These are phyloP conservation scores for Huiozyma sinensis DNA, from an alignment of 805 yeast species.

Conservation along the genomic window DNA sequence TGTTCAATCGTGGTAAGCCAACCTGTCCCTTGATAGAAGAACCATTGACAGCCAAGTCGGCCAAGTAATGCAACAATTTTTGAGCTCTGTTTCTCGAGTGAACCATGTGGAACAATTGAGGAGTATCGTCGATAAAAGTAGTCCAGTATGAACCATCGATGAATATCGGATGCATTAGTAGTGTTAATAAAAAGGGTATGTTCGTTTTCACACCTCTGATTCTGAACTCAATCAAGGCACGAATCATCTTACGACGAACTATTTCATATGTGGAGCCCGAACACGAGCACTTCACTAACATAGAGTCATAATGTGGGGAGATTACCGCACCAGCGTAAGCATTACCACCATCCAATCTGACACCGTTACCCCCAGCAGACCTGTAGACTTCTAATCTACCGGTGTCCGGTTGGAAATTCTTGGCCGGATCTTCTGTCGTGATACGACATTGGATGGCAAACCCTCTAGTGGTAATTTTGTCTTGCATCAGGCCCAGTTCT, in stretches of 20 bases:
- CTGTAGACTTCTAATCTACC: conserved; percentile 97
- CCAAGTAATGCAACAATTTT: conserved; percentile 81
- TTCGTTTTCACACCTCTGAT: conserved; percentile 98
- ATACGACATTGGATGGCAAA: conserved; percentile 98
- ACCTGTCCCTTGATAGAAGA: conserved; percentile 92
- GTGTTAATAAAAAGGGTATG: conserved; percentile 88
- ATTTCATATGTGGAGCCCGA: conserved; percentile 96
- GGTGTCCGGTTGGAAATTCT: conserved; percentile 96
- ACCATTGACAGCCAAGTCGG: conserved; percentile 91
- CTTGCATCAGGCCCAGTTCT: conserved; percentile 88
- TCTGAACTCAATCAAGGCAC: conserved; percentile 94
- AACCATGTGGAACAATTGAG: conserved; percentile 88
- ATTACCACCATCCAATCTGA: conserved; percentile 96
- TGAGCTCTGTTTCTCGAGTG: conserved; percentile 94
- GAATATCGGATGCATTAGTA: conserved; percentile 83
- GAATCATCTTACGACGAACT: conserved; percentile 93
- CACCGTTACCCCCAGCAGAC: conserved; percentile 99
- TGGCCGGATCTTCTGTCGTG: conserved; percentile 95
- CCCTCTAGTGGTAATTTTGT: conserved; percentile 90
- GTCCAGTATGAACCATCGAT: conserved; percentile 91
- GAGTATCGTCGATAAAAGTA: conserved; percentile 96
- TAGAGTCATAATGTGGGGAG: conserved; percentile 94
- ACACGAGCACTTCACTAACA: conserved; percentile 95
- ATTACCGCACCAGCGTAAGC: conserved; percentile 95
- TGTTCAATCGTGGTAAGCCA: conserved; percentile 74